A percentile compares a stretch with the other conserved stretches of the same genome.
phyloP scores from a whole-genome alignment of 371 early-diverging fungal species.

The Mucor velutinosus region DNA sequence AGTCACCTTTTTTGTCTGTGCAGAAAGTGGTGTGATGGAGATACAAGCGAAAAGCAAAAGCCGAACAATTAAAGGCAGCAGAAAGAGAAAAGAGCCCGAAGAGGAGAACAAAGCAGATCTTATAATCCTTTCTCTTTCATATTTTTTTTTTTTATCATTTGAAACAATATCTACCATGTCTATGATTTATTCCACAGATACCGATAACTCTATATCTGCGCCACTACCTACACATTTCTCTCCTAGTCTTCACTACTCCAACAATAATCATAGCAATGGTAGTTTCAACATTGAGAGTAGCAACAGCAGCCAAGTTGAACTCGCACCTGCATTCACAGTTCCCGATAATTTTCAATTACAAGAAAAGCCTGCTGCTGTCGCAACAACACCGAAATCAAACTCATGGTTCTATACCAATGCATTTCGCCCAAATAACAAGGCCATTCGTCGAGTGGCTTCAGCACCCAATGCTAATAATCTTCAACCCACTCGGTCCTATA shows the following conservation, averaged over 20 bases:
- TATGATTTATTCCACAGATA: conserved; percentile 20
- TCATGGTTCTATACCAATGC: conserved; percentile 43
- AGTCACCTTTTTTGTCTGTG: background rate
- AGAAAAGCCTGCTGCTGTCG: background rate
- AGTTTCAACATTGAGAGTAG: background rate
- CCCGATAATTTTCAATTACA: conserved; percentile 40
- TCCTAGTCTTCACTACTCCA: conserved; percentile 9
- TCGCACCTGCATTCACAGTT: conserved; percentile 29
- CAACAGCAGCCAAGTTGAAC: conserved; percentile 3
- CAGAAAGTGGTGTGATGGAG: background rate
- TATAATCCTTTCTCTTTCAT: background rate
- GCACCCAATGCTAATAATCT: conserved; percentile 55
- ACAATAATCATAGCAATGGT: background rate
- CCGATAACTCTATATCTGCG: conserved; percentile 17
- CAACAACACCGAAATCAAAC: conserved; percentile 41
- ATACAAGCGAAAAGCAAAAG: background rate
- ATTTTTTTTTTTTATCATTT: background rate
- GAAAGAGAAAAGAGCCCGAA: background rate
- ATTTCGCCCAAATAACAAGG: conserved; percentile 25
- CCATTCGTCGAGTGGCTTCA: conserved; percentile 62
- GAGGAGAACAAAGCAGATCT: background rate
- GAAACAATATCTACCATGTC: background rate
- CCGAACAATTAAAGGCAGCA: background rate
- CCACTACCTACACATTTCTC: conserved; percentile 26
- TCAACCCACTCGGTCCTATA: conserved; percentile 1